Evolutionary conservation across 441 rosid genomes (phyloP).

Genomic region (Capsella rubella): DNA sequence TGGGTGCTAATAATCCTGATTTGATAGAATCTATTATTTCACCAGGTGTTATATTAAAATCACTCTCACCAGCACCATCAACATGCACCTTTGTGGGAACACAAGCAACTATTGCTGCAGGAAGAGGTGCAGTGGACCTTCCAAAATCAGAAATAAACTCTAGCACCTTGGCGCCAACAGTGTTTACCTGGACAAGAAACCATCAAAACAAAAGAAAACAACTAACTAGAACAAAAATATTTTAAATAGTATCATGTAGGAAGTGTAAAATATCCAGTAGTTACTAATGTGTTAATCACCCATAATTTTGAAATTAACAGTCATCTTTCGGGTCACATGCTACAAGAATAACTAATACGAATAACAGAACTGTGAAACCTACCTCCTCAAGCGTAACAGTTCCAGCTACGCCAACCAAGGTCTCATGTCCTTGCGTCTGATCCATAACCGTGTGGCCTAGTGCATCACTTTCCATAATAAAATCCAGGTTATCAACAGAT

Average conservation of each 20-base stretch:
- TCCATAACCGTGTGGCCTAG: conserved; percentile 97
- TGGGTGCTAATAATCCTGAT: conserved; percentile 84
- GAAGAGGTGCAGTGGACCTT: conserved; percentile 86
- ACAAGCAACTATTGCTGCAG: conserved; percentile 99
- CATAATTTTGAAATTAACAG: conserved; percentile 19
- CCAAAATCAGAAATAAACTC: conserved; percentile 97
- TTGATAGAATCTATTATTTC: conserved; percentile 82
- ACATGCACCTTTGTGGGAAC: conserved; percentile 88
- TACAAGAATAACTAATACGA: conserved; percentile 7
- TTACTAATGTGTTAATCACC: conserved; percentile 22
- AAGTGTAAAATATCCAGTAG: conserved; percentile 24
- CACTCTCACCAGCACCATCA: conserved; percentile 88
- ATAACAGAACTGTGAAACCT: conserved; percentile 37
- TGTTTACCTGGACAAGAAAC: conserved; percentile 71
- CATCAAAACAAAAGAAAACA: conserved; percentile 25
- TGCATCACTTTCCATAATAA: conserved; percentile 98
- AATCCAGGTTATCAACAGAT: conserved; percentile 99
- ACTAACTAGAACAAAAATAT: not conserved
- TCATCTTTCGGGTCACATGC: conserved; percentile 8
- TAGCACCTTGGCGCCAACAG: conserved; percentile 89
- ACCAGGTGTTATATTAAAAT: conserved; percentile 74
- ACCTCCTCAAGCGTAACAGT: conserved; percentile 96
- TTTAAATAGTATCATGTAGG: not conserved
- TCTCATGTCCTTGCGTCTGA: conserved; percentile 95
- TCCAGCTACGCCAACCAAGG: conserved; percentile 89